A percentile compares a stretch with the other conserved stretches of the same genome.
Evolutionary conservation across 2,329 filamentous ascomycete species (phyloP).

Genomic region (Trichoderma sp.): DNA sequence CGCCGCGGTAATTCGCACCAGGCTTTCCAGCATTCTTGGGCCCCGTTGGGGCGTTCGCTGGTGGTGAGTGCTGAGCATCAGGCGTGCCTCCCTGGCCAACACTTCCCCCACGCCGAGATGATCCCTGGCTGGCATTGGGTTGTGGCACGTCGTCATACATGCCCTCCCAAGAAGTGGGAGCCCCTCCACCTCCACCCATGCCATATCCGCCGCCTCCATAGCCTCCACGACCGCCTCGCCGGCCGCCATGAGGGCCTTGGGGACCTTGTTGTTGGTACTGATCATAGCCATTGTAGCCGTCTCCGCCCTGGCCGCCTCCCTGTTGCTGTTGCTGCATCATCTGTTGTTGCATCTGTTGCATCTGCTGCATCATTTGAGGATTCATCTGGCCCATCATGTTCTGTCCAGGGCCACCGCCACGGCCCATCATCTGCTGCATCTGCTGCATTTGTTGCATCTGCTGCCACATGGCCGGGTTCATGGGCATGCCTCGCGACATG

Average conservation of each 20-base stretch:
- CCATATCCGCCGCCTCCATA: constrained; percentile 30
- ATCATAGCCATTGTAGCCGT: constrained; percentile 32
- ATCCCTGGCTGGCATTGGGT: constrained; percentile 58
- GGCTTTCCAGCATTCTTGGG: constrained; percentile 93
- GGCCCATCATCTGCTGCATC: constrained; percentile 56
- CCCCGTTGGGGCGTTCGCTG: constrained; percentile 74
- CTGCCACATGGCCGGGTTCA: constrained; percentile 75
- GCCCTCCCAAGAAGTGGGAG: constrained; percentile 89
- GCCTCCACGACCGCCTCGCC: constrained; percentile 25
- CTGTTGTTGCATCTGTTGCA: constrained; percentile 47
- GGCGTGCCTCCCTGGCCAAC: constrained; percentile 40
- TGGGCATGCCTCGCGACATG: constrained; percentile 70
- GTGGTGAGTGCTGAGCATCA: constrained; percentile 46
- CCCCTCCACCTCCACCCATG: constrained; percentile 49
- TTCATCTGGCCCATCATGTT: constrained; percentile 45
- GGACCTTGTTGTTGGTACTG: constrained; percentile 49
- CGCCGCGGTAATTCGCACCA: constrained; percentile 89
- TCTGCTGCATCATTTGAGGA: constrained; percentile 59
- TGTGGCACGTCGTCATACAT: constrained; percentile 97
- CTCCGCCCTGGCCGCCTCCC: constrained; percentile 29
- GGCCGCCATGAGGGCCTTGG: constrained; percentile 27
- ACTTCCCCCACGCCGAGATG: constrained; percentile 42
- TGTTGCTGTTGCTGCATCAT: constrained; percentile 43
- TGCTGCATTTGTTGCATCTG: constrained; percentile 76
- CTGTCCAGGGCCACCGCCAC: constrained; percentile 32